These are phyloP conservation scores for Ilex paraguariensis DNA, from an alignment of 305 asterid genomes.

Conservation along the genomic window DNA sequence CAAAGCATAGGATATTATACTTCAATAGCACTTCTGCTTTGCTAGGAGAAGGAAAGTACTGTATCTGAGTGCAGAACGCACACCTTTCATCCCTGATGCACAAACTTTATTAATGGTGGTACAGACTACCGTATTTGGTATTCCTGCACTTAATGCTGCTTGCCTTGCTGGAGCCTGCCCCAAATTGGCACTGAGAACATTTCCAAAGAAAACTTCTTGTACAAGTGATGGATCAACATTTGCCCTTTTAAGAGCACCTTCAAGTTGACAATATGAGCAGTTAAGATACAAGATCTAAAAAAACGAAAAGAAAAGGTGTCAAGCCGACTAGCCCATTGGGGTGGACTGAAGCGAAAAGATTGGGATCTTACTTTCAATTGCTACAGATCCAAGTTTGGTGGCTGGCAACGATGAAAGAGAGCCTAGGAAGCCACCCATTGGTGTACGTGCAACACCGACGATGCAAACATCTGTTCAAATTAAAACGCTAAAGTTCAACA, in stretches of 20 bases:
- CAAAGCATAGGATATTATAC: slow-evolving; percentile 10
- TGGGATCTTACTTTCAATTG: slow-evolving; percentile 66
- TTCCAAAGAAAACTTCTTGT: slow-evolving; percentile 89
- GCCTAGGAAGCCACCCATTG: slow-evolving; percentile 94
- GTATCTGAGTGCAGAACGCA: slow-evolving; percentile 6
- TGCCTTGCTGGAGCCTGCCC: slow-evolving; percentile 99
- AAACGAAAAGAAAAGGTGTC: background rate
- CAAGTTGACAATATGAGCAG: slow-evolving; percentile 18
- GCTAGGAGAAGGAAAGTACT: background rate
- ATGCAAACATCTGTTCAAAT: slow-evolving; percentile 80
- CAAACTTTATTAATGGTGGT: slow-evolving; percentile 97
- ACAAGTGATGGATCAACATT: slow-evolving; percentile 84
- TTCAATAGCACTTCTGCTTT: background rate
- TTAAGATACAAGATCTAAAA: background rate
- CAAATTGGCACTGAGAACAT: slow-evolving; percentile 94
- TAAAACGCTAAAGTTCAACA: slow-evolving; percentile 6
- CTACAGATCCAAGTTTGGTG: slow-evolving; percentile 93
- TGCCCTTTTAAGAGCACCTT: slow-evolving; percentile 93
- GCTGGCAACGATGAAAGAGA: slow-evolving; percentile 91
- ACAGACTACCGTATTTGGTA: slow-evolving; percentile 79
- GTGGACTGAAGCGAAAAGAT: slow-evolving; percentile 10
- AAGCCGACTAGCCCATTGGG: background rate
- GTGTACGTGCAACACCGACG: slow-evolving; percentile 96
- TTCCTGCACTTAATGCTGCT: slow-evolving; percentile 95
- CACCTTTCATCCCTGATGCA: slow-evolving; percentile 99